These are phyloP conservation scores for Seminavis robusta DNA, from an alignment of 108 stramenopile genomes.

Conservation along the genomic window DNA sequence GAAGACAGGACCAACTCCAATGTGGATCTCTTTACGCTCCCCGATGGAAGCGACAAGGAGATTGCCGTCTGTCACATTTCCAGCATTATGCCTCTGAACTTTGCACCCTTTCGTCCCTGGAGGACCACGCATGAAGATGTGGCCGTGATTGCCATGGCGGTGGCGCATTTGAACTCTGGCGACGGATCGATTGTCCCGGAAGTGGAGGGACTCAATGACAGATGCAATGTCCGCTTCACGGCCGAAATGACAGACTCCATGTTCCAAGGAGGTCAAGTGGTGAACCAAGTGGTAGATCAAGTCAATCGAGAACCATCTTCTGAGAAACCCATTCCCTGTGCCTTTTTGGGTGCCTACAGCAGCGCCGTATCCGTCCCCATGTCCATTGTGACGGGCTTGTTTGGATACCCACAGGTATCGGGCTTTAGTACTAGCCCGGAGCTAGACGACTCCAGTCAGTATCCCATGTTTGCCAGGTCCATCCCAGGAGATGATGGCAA, in stretches of 20 bases:
- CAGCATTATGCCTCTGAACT: too few relatives aligned
- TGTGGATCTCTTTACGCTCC: too few relatives aligned
- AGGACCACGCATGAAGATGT: too few relatives aligned
- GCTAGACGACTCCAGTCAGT: slow-evolving; percentile 28
- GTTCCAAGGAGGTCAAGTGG: background rate
- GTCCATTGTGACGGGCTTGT: slow-evolving; percentile 36
- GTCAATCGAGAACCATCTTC: too few relatives aligned
- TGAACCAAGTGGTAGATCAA: slow-evolving; percentile 11
- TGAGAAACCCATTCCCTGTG: slow-evolving; percentile 38
- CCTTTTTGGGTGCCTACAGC: slow-evolving; percentile 39
- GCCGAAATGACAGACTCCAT: slow-evolving; percentile 17
- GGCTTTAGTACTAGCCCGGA: slow-evolving; percentile 12
- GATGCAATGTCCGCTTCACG: slow-evolving; percentile 35
- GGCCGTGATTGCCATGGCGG: slow-evolving; percentile 33
- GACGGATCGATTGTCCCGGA: slow-evolving; percentile 39
- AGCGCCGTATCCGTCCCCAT: slow-evolving; percentile 31
- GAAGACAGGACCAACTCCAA: too few relatives aligned
- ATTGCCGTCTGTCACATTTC: too few relatives aligned
- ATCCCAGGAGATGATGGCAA: slow-evolving; percentile 41
- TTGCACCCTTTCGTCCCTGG: too few relatives aligned
- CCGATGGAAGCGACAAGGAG: too few relatives aligned
- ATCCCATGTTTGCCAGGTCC: slow-evolving; percentile 40
- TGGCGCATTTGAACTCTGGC: slow-evolving; percentile 49
- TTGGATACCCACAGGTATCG: slow-evolving; percentile 52
- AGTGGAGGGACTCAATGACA: slow-evolving; percentile 34